A percentile compares a stretch with the other conserved stretches of the same genome.
Conservation (phyloP, 2,329 filamentous ascomycete species). For the Calonectria pauciramosa region DNA sequence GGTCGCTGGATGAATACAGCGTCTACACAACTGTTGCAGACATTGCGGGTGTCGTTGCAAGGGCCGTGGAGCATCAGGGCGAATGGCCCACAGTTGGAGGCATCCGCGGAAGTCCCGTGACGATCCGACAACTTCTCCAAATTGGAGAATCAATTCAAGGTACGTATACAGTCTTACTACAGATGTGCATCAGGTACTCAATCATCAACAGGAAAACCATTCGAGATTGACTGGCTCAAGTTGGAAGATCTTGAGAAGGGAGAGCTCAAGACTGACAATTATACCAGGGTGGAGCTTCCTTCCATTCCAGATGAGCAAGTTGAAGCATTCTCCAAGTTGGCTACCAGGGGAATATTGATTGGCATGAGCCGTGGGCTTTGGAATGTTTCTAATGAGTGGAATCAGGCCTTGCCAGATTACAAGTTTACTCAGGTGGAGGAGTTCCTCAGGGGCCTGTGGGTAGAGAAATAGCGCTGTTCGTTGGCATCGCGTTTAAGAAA, state of each 20-base stretch:
- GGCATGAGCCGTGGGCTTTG: constrained; percentile 52
- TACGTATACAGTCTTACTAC: constrained; percentile 27
- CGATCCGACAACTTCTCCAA: constrained; percentile 50
- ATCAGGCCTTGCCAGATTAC: constrained; percentile 59
- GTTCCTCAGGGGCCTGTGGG: constrained; percentile 52
- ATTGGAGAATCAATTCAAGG: constrained; percentile 57
- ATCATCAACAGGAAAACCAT: constrained; percentile 34
- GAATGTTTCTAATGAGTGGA: constrained; percentile 59
- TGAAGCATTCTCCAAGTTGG: constrained; percentile 35
- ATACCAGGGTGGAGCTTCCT: constrained; percentile 37
- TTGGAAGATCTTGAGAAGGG: constrained; percentile 33
- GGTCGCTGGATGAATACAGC: constrained; percentile 54
- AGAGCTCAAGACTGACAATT: constrained; percentile 41
- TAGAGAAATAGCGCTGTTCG: neutral
- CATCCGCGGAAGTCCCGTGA: constrained; percentile 54
- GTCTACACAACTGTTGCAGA: constrained; percentile 60
- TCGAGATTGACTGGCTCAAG: constrained; percentile 25
- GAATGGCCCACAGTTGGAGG: constrained; percentile 58
- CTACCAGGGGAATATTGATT: constrained; percentile 52
- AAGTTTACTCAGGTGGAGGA: constrained; percentile 57
- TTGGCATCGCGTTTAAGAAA: neutral
- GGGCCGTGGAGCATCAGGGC: constrained; percentile 58
- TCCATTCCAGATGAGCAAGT: constrained; percentile 31
- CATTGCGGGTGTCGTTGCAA: constrained; percentile 53
- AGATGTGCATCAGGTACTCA: constrained; percentile 44